Evolutionary conservation across 345 rosid species (phyloP).

Genomic region (Trapa incisa): DNA sequence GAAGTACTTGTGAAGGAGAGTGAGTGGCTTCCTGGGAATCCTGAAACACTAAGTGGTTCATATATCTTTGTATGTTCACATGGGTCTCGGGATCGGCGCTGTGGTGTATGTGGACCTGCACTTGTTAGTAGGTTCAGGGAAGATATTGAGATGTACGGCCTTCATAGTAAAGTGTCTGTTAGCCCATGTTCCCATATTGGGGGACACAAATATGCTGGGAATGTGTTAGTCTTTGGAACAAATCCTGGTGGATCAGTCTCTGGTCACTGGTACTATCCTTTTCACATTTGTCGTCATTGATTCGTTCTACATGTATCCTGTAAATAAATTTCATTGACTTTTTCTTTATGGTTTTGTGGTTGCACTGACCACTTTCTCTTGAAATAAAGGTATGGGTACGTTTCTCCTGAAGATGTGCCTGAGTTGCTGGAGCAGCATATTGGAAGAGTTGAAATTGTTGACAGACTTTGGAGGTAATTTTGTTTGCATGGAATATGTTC

Average conservation of each 20-base stretch:
- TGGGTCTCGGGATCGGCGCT: constrained; percentile 77
- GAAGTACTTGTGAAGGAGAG: constrained; percentile 93
- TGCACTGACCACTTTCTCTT: background rate
- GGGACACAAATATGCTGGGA: constrained; percentile 92
- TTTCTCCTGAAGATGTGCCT: constrained; percentile 66
- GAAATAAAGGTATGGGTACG: constrained; percentile 66
- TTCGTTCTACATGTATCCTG: background rate
- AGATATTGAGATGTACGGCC: constrained; percentile 57
- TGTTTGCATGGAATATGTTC: background rate
- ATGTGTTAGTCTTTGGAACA: constrained; percentile 72
- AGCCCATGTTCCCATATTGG: constrained; percentile 97
- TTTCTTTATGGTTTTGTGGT: background rate
- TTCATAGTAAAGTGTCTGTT: constrained; percentile 78
- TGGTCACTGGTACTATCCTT: constrained; percentile 68
- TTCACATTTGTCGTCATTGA: background rate
- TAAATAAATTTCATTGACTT: background rate
- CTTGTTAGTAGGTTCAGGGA: constrained; percentile 72
- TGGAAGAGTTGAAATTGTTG: constrained; percentile 61
- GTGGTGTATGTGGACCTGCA: constrained; percentile 92
- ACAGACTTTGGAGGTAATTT: constrained; percentile 70
- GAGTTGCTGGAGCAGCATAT: constrained; percentile 58
- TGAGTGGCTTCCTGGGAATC: constrained; percentile 90
- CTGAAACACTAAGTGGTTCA: constrained; percentile 65
- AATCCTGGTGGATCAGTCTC: constrained; percentile 41
- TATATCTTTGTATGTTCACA: constrained; percentile 89